These are phyloP conservation scores for Inosperma sp. DNA, from an alignment of 768 basidiomycete species.

Conservation along the genomic window DNA sequence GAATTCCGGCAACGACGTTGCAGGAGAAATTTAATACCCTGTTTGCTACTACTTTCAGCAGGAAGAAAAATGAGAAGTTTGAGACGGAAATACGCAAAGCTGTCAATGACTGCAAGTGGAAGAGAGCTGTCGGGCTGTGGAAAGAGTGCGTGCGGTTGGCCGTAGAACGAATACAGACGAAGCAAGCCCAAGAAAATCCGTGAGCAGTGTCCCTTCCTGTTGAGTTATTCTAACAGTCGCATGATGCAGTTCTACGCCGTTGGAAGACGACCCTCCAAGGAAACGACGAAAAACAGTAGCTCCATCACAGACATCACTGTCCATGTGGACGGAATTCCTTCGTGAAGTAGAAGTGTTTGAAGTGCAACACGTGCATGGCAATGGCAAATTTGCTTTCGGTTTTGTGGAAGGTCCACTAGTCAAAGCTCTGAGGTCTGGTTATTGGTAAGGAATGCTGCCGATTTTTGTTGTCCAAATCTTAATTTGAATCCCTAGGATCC, in stretches of 20 bases:
- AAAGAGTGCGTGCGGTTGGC: conserved; percentile 69
- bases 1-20: conserved; percentile 65
- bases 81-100: conserved; percentile 79
- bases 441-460: conserved; percentile 62
- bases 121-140: conserved; percentile 78
- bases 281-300: conserved; percentile 66
- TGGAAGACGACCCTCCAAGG: conserved; percentile 44
- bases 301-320: conserved; percentile 38
- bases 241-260: conserved; percentile 11
- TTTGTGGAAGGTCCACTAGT: conserved; percentile 97
- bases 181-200: conserved; percentile 24
- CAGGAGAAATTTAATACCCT: conserved; percentile 73
- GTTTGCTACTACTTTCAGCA: conserved; percentile 84
- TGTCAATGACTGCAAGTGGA: conserved; percentile 81
- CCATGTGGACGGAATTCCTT: conserved; percentile 65
- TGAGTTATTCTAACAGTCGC: background rate
- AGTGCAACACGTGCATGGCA: conserved; percentile 79
- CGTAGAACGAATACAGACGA: conserved; percentile 51
- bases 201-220: conserved; percentile 16
- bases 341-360: conserved; percentile 75
- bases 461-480: conserved; percentile 1
- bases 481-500: conserved; percentile 52
- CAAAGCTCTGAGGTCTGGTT: conserved; percentile 78
- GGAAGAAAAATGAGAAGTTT: conserved; percentile 84
- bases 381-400: conserved; percentile 87